Conservation (phyloP, 2,329 filamentous ascomycete species). For the Pseudogymnoascus sp. region DNA sequence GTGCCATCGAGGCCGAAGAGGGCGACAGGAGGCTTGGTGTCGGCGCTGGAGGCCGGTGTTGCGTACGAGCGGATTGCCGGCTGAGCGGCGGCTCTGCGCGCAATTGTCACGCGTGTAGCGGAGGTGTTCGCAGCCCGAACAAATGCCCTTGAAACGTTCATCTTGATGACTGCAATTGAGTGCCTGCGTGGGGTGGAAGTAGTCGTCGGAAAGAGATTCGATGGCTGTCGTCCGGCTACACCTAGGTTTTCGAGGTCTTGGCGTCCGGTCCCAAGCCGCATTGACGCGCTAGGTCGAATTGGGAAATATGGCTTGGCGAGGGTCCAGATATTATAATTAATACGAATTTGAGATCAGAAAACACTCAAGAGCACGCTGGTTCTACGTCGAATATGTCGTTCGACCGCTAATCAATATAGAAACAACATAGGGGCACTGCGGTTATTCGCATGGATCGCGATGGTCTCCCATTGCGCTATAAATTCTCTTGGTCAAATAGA, state of each 20-base stretch:
- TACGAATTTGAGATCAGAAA: background rate
- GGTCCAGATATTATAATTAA: background rate
- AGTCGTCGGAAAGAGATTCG: constrained; percentile 11
- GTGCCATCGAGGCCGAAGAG: constrained; percentile 96
- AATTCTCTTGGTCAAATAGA: background rate
- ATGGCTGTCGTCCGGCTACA: constrained; percentile 12
- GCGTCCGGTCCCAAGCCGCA: constrained; percentile 8
- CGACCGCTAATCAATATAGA: background rate
- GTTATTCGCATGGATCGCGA: background rate
- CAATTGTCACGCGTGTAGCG: constrained; percentile 22
- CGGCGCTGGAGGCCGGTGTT: constrained; percentile 46
- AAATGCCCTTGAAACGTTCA: constrained; percentile 27
- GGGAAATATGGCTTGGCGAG: background rate
- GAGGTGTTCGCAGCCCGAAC: constrained; percentile 26
- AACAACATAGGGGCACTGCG: background rate
- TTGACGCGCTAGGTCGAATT: background rate
- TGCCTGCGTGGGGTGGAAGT: constrained; percentile 16
- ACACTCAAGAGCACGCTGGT: background rate
- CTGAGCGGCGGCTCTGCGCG: constrained; percentile 43
- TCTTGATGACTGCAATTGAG: constrained; percentile 26
- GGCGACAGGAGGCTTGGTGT: constrained; percentile 76
- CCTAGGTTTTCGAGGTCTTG: constrained; percentile 15
- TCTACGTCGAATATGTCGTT: no score
- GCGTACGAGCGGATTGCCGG: constrained; percentile 69
- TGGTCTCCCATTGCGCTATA: background rate